Percentiles rank a stretch among this genome's conserved stretches.
phyloP scores from a whole-genome alignment of 2,329 filamentous ascomycete species.

The Corniculantispora saksenae region DNA sequence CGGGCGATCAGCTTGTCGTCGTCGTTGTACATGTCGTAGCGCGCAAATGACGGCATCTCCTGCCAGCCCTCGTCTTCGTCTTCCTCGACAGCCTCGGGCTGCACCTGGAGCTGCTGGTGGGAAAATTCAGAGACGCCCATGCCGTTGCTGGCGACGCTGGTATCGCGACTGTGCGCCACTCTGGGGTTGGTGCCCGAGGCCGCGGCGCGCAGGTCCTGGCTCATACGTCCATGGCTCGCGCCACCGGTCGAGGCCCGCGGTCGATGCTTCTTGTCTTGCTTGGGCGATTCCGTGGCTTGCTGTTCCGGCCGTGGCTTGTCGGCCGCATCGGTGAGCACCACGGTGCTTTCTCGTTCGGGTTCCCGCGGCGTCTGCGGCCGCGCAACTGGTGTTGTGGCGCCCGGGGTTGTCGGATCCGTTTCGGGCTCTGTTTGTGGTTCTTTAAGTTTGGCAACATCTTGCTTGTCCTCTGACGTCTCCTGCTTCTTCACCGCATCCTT shows the following conservation, averaged over 20 bases:
- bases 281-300: not conserved
- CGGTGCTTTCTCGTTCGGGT: not conserved
- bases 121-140: constrained; percentile 77
- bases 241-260: constrained; percentile 5
- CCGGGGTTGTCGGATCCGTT: not conserved
- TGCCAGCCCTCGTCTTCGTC: constrained; percentile 78
- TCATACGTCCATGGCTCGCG: constrained; percentile 8
- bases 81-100: constrained; percentile 55
- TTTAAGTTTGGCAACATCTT: not conserved
- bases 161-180: constrained; percentile 37
- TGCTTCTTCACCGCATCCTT: not conserved
- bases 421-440: not conserved
- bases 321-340: constrained; percentile 13
- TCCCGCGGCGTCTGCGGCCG: not conserved
- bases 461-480: not conserved
- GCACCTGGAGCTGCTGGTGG: constrained; percentile 73
- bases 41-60: constrained; percentile 88
- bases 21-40: constrained; percentile 95
- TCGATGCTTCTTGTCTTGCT: not conserved
- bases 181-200: constrained; percentile 11
- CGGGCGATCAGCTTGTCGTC: constrained; percentile 83
- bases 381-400: not conserved
- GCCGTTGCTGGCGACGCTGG: constrained; percentile 40
- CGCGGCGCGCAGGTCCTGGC: constrained; percentile 6
- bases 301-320: constrained; percentile 14